A percentile compares a stretch with the other conserved stretches of the same genome.
Evolutionary conservation across 2,329 filamentous ascomycete genomes (phyloP).

Genomic region (Diaporthe eres): DNA sequence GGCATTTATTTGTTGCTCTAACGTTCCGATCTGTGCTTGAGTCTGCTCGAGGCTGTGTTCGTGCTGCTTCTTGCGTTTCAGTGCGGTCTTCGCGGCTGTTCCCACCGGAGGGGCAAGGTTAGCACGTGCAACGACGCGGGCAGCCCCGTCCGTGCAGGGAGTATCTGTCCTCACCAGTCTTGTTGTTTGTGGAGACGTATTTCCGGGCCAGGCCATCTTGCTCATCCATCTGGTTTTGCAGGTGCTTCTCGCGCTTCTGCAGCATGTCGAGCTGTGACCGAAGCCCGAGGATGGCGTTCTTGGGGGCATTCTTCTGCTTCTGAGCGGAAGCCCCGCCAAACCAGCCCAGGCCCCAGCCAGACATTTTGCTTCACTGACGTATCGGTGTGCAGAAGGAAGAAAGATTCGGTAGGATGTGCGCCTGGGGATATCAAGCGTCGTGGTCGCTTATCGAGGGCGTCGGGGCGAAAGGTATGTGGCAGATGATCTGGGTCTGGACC

Average conservation of each 20-base stretch:
- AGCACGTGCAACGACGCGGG: conserved; percentile 37
- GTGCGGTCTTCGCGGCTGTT: conserved; percentile 88
- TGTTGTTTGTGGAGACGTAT: conserved; percentile 92
- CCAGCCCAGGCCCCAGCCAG: conserved; percentile 79
- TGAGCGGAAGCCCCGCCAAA: conserved; percentile 87
- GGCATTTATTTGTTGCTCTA: conserved; percentile 95
- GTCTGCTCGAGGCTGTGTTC: conserved; percentile 95
- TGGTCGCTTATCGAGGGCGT: conserved; percentile 34
- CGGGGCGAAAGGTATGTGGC: conserved; percentile 22
- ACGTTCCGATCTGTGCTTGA: conserved; percentile 86
- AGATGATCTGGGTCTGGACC: conserved; percentile 31
- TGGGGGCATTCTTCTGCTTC: conserved; percentile 93
- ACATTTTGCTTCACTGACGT: conserved; percentile 61
- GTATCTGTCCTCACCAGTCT: conserved; percentile 74
- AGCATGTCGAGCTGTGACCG: conserved; percentile 96
- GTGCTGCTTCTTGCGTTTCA: conserved; percentile 94
- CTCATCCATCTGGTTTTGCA: conserved; percentile 93
- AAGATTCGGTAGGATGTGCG: background rate
- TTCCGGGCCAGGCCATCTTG: conserved; percentile 92
- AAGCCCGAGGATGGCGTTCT: conserved; percentile 93
- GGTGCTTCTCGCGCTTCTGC: conserved; percentile 93
- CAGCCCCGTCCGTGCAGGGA: background rate
- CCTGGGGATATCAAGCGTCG: background rate
- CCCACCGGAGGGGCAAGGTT: conserved; percentile 42
- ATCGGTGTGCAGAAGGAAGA: conserved; percentile 9